Evolutionary conservation across 805 yeast species (phyloP).

Genomic region (Kurtzmaniella fragi): DNA sequence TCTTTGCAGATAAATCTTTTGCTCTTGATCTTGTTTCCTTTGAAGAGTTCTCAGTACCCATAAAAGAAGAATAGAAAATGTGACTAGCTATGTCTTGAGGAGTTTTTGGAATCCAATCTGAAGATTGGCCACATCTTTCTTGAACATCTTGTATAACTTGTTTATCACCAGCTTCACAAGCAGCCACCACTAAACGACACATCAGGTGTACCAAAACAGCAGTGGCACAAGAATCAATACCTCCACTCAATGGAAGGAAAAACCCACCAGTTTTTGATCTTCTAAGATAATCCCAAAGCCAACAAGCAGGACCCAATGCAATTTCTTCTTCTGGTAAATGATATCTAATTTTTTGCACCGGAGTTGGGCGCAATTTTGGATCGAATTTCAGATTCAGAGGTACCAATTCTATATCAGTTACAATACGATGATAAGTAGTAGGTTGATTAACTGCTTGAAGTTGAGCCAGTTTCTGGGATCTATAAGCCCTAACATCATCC

Average conservation of each 20-base stretch:
- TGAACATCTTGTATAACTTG: slow-evolving; percentile 79
- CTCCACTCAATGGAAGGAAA: slow-evolving; percentile 93
- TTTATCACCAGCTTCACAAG: slow-evolving; percentile 60
- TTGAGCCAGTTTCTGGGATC: slow-evolving; percentile 73
- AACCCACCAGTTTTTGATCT: slow-evolving; percentile 88
- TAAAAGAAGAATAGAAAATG: slow-evolving; percentile 84
- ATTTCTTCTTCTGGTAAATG: slow-evolving; percentile 93
- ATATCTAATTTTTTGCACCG: slow-evolving; percentile 46
- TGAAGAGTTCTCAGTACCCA: slow-evolving; percentile 96
- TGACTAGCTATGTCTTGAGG: slow-evolving; percentile 73
- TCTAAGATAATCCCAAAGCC: slow-evolving; percentile 98
- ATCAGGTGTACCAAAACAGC: slow-evolving; percentile 90
- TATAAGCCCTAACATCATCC: slow-evolving; percentile 82
- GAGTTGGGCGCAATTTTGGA: slow-evolving; percentile 56
- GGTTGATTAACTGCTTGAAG: slow-evolving; percentile 53
- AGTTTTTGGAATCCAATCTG: slow-evolving; percentile 60
- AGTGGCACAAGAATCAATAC: slow-evolving; percentile 97
- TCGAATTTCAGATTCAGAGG: slow-evolving; percentile 56
- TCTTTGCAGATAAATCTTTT: slow-evolving; percentile 60
- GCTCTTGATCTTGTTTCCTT: slow-evolving; percentile 82
- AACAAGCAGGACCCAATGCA: slow-evolving; percentile 97
- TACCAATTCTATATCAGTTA: slow-evolving; percentile 63
- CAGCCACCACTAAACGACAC: slow-evolving; percentile 80
- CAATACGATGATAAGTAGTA: slow-evolving; percentile 49
- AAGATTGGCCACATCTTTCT: slow-evolving; percentile 49